These are phyloP conservation scores for Vanderwaltozyma polyspora DNA, from an alignment of 805 yeast genomes.

Conservation along the genomic window DNA sequence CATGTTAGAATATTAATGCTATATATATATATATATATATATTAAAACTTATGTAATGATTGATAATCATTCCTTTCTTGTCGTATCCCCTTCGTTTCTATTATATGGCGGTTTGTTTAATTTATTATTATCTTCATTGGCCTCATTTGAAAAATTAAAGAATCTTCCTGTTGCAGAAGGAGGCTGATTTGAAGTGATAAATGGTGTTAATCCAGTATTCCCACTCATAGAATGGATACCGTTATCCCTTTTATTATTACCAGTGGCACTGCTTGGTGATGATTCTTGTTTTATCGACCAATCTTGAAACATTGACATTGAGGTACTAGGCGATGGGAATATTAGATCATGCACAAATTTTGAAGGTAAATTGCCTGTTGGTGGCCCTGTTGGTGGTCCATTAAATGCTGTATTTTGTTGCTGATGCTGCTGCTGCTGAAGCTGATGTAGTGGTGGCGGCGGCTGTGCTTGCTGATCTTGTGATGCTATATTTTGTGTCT, in stretches of 20 bases:
- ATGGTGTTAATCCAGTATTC: conserved; percentile 27
- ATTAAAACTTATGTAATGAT: too few relatives aligned
- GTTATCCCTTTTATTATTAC: too few relatives aligned
- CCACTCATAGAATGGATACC: too few relatives aligned
- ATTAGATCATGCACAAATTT: conserved; percentile 27
- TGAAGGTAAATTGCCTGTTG: conserved; percentile 22
- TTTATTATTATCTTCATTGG: conserved; percentile 2
- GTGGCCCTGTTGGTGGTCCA: conserved; percentile 10
- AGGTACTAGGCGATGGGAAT: conserved; percentile 23
- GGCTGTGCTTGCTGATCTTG: conserved; percentile 3
- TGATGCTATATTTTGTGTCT: conserved; percentile 1
- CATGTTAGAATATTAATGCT: too few relatives aligned
- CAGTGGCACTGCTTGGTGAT: neutral
- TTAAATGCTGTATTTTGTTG: neutral
- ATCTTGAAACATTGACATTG: conserved; percentile 26
- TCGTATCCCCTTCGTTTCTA: too few relatives aligned
- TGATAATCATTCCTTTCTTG: too few relatives aligned
- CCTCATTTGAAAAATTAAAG: conserved; percentile 21
- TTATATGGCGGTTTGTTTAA: too few relatives aligned
- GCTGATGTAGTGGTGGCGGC: conserved; percentile 8
- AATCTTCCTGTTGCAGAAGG: conserved; percentile 19
- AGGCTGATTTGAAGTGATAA: conserved; percentile 17
- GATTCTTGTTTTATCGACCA: conserved; percentile 15
- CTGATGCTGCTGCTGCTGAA: conserved; percentile 3
- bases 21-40: too few relatives aligned